Evolutionary conservation across 139 green algal genomes (phyloP), one percentile per base, ranked within the genome.

Genomic region (Chlamydomonas sp.): DNA sequence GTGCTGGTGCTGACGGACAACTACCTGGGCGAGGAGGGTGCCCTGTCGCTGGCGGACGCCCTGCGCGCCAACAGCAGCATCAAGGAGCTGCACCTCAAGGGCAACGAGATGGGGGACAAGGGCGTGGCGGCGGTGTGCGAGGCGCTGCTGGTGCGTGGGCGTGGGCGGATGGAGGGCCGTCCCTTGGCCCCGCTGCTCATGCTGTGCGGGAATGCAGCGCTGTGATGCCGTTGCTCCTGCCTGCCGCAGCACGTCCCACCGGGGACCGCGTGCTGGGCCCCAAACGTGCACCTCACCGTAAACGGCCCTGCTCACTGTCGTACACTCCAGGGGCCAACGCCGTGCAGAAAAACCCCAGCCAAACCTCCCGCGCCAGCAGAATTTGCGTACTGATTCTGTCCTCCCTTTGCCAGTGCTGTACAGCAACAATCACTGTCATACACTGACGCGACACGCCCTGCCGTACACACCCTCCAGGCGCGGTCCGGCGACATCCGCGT

Each of bases 51-150:
- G 77, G 96, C 92, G 5, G 92, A 96, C 20, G 97, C 95, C 0
- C 88, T 99, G 64, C 85, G 89, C 72, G 57, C 90, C 59, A 99
- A 99, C 93, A 94, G 57, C 9, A 85, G 81, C 2, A 80, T 99
- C 3, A 80, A 92, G 90, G 94, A 98, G 91, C 92, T 99, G 81
- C 90, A 93, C 61, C 88, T 99, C 61, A 97, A 97, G 92, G 98
- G 98, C 69, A 99, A 99, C 88, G 95, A 98, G 61, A 92, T 99
- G 61, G 97, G 96, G 0, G 94, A 99, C 72, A 93, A 93, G 86
- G 98, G 98, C 0, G 89, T 98, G 17, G 92, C 94, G 84, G 92
- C 91, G 57, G 89, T 99, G 9, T 96, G 92, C 76, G 91, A 95
- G 60, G 97, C 95, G 20, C 92, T 99, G 16, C 74, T 90, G 80